Evolutionary conservation across 2,329 filamentous ascomycete genomes (phyloP).

Genomic region (Curvularia verruculosa): DNA sequence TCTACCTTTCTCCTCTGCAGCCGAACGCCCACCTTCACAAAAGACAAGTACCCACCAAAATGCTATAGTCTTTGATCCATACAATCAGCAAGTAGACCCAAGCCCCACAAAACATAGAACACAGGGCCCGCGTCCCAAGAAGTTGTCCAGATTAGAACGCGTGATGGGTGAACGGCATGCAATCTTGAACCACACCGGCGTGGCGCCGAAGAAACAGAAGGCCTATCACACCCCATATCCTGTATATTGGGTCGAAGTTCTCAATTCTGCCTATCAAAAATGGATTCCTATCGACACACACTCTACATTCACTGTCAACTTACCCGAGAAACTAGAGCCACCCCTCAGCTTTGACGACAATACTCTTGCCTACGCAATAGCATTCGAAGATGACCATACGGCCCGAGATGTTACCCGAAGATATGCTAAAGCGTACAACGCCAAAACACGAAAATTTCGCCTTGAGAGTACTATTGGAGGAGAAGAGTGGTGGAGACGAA

Average conservation of each 20-base stretch:
- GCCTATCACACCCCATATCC: constrained; percentile 77
- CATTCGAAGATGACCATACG: constrained; percentile 79
- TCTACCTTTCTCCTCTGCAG: constrained; percentile 67
- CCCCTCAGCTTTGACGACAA: constrained; percentile 79
- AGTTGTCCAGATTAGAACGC: constrained; percentile 41
- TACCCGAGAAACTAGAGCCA: constrained; percentile 78
- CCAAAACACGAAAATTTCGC: constrained; percentile 83
- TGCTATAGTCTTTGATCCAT: constrained; percentile 41
- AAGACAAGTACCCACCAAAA: constrained; percentile 30
- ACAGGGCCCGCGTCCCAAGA: constrained; percentile 34
- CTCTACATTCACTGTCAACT: constrained; percentile 79
- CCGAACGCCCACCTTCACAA: constrained; percentile 39
- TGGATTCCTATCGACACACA: constrained; percentile 90
- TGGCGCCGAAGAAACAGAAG: constrained; percentile 48
- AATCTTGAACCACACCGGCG: constrained; percentile 32
- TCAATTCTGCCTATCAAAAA: constrained; percentile 84
- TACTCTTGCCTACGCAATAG: constrained; percentile 79
- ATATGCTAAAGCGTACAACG: constrained; percentile 86
- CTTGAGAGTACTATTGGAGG: constrained; percentile 70
- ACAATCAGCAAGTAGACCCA: constrained; percentile 27
- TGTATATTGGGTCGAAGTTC: constrained; percentile 92
- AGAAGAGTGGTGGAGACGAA: constrained; percentile 61
- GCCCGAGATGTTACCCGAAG: constrained; percentile 85
- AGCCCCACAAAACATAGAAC: constrained; percentile 30
- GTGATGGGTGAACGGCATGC: constrained; percentile 40